A percentile compares a stretch with the other conserved stretches of the same genome.
Evolutionary conservation across 768 basidiomycete genomes (phyloP).

Genomic region (Pleurotus platypus): DNA sequence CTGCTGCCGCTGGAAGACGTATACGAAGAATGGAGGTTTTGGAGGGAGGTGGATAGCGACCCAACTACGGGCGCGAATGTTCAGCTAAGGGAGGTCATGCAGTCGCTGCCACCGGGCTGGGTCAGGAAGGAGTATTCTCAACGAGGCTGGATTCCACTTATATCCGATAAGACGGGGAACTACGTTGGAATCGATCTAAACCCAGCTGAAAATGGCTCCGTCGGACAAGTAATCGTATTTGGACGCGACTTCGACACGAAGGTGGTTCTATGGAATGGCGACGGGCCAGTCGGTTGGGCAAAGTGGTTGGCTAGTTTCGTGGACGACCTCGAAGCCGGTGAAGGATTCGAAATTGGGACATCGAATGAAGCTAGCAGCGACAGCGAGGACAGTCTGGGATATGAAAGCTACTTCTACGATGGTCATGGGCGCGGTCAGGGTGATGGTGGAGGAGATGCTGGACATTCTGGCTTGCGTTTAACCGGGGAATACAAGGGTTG

Average conservation of each 20-base stretch:
- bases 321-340: conserved; percentile 88
- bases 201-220: conserved; percentile 69
- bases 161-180: conserved; percentile 92
- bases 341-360: conserved; percentile 78
- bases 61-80: conserved; percentile 80
- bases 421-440: conserved; percentile 75
- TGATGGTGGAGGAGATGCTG: conserved; percentile 74
- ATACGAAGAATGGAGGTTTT: conserved; percentile 93
- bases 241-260: conserved; percentile 99
- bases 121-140: conserved; percentile 88
- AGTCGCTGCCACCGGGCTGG: conserved; percentile 87
- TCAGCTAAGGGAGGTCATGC: conserved; percentile 72
- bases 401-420: conserved; percentile 84
- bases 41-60: conserved; percentile 91
- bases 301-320: conserved; percentile 89
- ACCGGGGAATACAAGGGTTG: conserved; percentile 88
- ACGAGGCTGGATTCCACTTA: conserved; percentile 94
- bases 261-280: conserved; percentile 90
- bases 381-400: conserved; percentile 82
- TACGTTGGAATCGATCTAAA: conserved; percentile 95
- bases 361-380: conserved; percentile 57
- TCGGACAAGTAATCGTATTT: conserved; percentile 96
- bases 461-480: conserved; percentile 65
- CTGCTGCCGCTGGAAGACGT: conserved; percentile 91
- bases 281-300: conserved; percentile 91